Percentiles rank a stretch among this genome's conserved stretches.
Conservation (phyloP, 1,284 basidiomycete species). For the Tylopilus sp. region DNA sequence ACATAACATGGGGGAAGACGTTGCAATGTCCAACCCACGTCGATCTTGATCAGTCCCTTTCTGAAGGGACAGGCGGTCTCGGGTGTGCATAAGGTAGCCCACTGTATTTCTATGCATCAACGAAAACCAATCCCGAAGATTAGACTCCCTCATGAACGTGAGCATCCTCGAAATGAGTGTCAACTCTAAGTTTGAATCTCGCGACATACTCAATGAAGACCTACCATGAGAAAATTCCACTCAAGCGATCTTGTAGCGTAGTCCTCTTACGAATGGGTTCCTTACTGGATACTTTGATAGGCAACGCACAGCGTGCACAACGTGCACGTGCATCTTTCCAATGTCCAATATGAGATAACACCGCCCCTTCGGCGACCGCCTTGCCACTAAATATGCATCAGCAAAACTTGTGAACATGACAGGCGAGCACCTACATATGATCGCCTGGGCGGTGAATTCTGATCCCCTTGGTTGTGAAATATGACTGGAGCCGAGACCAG, state of each 20-base stretch:
- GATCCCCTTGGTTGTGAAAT: constrained; percentile 26
- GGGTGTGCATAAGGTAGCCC: not conserved
- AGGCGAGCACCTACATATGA: constrained; percentile 9
- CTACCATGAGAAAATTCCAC: not conserved
- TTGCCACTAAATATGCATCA: not conserved
- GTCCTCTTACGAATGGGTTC: not conserved
- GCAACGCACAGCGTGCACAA: not conserved
- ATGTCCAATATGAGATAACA: too few species aligned
- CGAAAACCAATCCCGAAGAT: not conserved
- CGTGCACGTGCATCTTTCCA: too few species aligned
- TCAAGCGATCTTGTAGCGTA: not conserved
- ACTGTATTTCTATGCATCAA: not conserved
- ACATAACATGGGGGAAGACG: not conserved
- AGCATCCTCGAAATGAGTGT: not conserved
- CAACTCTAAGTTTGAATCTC: not conserved
- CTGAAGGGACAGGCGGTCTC: not conserved
- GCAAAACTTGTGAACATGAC: constrained; percentile 5
- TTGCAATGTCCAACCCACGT: not conserved
- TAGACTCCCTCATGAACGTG: not conserved
- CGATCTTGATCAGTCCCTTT: constrained; percentile 8
- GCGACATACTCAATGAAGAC: not conserved
- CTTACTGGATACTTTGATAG: not conserved
- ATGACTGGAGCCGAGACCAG: constrained; percentile 34
- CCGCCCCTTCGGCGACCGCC: not conserved
- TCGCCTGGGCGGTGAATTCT: constrained; percentile 32